Evolutionary conservation across 208 protist genomes (phyloP).

Genomic region (Leishmania major): DNA sequence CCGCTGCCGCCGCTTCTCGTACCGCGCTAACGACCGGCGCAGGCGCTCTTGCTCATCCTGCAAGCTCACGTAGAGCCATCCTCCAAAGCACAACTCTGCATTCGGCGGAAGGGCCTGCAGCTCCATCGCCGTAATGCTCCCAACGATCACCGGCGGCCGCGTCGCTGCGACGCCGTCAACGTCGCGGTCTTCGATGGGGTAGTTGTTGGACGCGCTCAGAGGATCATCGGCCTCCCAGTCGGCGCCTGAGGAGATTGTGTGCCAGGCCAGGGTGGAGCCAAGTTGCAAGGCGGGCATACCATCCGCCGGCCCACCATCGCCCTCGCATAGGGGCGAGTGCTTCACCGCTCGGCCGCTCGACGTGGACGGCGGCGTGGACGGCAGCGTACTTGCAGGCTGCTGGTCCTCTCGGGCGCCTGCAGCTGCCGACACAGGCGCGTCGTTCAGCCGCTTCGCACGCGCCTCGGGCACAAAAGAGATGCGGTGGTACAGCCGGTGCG

Average conservation of each 20-base stretch:
- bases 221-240: slow-evolving; percentile 11
- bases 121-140: slow-evolving; percentile 55
- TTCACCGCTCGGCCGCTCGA: not conserved
- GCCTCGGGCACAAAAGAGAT: slow-evolving; percentile 34
- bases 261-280: not conserved
- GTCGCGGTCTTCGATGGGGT: slow-evolving; percentile 42
- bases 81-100: slow-evolving; percentile 64
- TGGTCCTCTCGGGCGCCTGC: not conserved
- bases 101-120: slow-evolving; percentile 53
- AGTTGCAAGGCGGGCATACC: slow-evolving; percentile 13
- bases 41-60: slow-evolving; percentile 66
- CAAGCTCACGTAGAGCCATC: slow-evolving; percentile 65
- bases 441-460: slow-evolving; percentile 16
- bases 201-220: slow-evolving; percentile 40
- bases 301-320: not conserved
- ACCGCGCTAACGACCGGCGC: slow-evolving; percentile 34
- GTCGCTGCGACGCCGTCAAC: slow-evolving; percentile 20
- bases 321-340: not conserved
- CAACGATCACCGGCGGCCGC: slow-evolving; percentile 53
- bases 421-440: slow-evolving; percentile 7
- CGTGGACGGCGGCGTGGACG: not conserved
- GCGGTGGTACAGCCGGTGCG: slow-evolving; percentile 51
- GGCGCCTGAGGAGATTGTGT: not conserved
- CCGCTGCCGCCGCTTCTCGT: slow-evolving; percentile 16
- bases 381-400: not conserved